Evolutionary conservation across 805 yeast species (phyloP), one percentile per base, ranked within the genome.

Genomic region (Danielia reshetovae): DNA sequence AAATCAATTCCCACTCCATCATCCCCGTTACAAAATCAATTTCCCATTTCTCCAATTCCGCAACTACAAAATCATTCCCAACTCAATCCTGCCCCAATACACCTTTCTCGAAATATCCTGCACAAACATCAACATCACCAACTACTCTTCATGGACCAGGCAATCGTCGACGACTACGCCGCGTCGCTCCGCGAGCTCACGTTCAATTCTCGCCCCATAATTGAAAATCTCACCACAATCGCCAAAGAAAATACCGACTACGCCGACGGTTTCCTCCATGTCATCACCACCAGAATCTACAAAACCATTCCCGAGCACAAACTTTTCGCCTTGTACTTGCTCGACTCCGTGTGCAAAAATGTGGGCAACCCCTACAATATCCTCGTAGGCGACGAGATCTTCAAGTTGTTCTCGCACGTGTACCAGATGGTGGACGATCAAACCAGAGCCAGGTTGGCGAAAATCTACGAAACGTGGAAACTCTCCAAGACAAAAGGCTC

Each of bases 321-420:
- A 59, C 70, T 93, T 30, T 93, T 76, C 49, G 79, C 93, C 4
- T 70, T 93, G 40, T 93, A 90, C 54, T 70, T 90, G 29, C 61
- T 93, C 36, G 97, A 93, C 58, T 88, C 97, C 12, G 84, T 93
- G 30, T 84, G 90, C 62, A 93, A 93, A 59, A 85, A 81, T 51
- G 81, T 86, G 21, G 96, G 97, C 7, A 74, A 80, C 41, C 97
- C 97, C 2, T 93, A 90, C 57, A 85, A 87, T n/a, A 69, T 79
- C 5, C 57, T 85, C 33, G 78, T 93, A 55, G 81, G 89, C 34
- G 70, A 77, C 44, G 79, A 80, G 43, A 62, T 88, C 30, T 82
- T 74, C 61, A 75, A 72, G 45, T 65, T 85, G 3, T 90, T 83
- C 59, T 79, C 84, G 17, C 79, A 77, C 42, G 81, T 88, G 2